Evolutionary conservation across 306 rosid species (phyloP), one percentile per base, ranked within the genome.

Genomic region (Rosa persica): DNA sequence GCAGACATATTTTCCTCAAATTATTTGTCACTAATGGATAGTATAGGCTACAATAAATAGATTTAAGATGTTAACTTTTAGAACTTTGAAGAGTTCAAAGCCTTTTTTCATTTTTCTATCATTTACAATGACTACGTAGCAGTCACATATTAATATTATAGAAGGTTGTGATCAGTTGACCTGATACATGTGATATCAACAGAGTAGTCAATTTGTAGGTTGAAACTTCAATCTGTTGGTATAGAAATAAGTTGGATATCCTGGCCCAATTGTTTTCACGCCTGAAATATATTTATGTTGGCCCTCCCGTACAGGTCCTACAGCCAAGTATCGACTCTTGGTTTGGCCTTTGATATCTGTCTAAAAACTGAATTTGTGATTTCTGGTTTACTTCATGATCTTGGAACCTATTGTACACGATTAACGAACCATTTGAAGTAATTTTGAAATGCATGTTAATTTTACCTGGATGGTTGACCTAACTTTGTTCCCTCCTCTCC

Each of bases 1-100:
- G 36, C 44, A 64, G 48, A 20, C 34, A 46, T 54, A 23, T 74
- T 15, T 72, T 8, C 58, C 43, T 46, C 39, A 25, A 48, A 22
- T 20, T 57, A 16, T 67, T 57, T 36, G 39, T 55, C 47, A 16
- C 23, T 76, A 23, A 39, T 1, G 70, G 27, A 58, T 54, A 57
- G 16, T 54, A 52, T 40, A 44, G 30, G 25, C 76, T 52, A 51
- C 5, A 9, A 3, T 25, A 48, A 55, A 48, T 4, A 9, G 8
- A 51, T 16, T 72, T 22, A 38, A 73, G 76, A 73, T 6, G 68
- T 57, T 23, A 57, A 36, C 23, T 36, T 60, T n/a, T 73, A 72
- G 43, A 27, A 49, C 44, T 34, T 19, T 1, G 2, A 34, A 42
- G 76, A 34, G 13, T 73, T 16, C 17, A 38, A 39, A 55, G n/a